These are phyloP conservation scores for Flaveria brownii DNA, from an alignment of 129 eudicot genomes.

Conservation along the genomic window DNA sequence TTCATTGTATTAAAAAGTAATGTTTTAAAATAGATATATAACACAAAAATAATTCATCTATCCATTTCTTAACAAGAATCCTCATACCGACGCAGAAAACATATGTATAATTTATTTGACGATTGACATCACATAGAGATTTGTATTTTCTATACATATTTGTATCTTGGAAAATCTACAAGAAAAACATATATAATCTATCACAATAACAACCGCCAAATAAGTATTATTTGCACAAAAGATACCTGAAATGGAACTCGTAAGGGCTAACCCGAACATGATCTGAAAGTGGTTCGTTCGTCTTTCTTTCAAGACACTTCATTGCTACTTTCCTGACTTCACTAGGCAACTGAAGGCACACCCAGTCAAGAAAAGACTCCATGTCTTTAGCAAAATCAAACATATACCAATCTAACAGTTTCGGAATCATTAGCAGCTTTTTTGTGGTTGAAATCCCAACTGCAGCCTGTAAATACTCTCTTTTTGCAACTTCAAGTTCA, in stretches of 20 bases:
- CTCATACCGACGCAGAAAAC: background rate
- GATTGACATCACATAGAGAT: background rate
- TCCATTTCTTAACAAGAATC: background rate
- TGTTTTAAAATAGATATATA: background rate
- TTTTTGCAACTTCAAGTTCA: constrained; percentile 75
- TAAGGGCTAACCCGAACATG: constrained; percentile 57
- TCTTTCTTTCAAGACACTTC: constrained; percentile 61
- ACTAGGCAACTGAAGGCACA: constrained; percentile 76
- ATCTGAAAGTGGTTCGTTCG: constrained; percentile 41
- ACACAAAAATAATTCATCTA: background rate
- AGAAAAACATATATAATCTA: background rate
- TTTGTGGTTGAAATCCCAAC: constrained; percentile 63
- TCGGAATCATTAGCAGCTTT: constrained; percentile 54
- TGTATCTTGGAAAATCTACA: constrained; percentile 24
- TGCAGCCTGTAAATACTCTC: constrained; percentile 76
- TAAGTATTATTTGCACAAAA: constrained; percentile 47
- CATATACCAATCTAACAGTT: constrained; percentile 83
- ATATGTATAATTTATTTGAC: background rate
- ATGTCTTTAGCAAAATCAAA: constrained; percentile 82
- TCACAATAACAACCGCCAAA: constrained; percentile 6
- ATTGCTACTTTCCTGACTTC: constrained; percentile 69
- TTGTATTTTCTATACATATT: background rate
- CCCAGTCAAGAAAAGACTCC: constrained; percentile 77
- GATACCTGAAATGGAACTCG: constrained; percentile 82
- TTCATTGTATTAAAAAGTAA: background rate